Base-by-base conservation (phyloP, 129 eudicot genomes). In the Smallanthus sonchifolius region DNA sequence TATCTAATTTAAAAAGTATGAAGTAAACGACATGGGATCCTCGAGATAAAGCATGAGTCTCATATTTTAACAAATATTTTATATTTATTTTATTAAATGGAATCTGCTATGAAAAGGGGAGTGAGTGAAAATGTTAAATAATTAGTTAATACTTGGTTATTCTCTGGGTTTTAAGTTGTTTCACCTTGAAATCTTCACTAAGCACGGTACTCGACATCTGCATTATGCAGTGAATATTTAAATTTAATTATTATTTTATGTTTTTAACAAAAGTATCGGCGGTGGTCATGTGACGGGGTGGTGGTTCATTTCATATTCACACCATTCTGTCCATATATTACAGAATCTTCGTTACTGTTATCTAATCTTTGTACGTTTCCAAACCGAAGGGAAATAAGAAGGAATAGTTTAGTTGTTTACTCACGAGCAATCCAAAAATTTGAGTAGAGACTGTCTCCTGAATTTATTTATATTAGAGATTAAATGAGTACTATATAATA, bases 121-220 rank as follows among this genome's bases (percentile, higher is more conserved):
- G 73, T 42, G 45, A 19, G 48, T 72, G 82, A 78, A 63, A 72
- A 71, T 51, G 39, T 10, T 59, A 59, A 56, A 59, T 30, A 7
- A 59, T 13, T 59, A 37, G 20, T 40, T 30, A n/a, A 78, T 42
- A 70, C 57, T 56, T 78, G 3, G 39, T 71, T 78, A 17, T 78
- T 78, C 77, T 83, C 87, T 85, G 87, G 79, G 96, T 86, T 87
- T 77, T 80, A 85, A 83, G 94, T 79, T 90, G 96, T 90, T 91
- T 80, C 85, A 79, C 89, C 87, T 90, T 64, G 96, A 65, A 71
- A 82, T 82, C 86, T 77, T 75, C 87, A 81, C 62, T 72, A 48
- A 16, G 36, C 76, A 68, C 71, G 32, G 43, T 24, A 48, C 76
- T 75, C 80, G 71, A 75, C 69, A 61, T 65, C 81, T 75, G 72